Evolutionary conservation across 1,139 yeast species (phyloP).

Genomic region (Sugiyamaella castrensis): DNA sequence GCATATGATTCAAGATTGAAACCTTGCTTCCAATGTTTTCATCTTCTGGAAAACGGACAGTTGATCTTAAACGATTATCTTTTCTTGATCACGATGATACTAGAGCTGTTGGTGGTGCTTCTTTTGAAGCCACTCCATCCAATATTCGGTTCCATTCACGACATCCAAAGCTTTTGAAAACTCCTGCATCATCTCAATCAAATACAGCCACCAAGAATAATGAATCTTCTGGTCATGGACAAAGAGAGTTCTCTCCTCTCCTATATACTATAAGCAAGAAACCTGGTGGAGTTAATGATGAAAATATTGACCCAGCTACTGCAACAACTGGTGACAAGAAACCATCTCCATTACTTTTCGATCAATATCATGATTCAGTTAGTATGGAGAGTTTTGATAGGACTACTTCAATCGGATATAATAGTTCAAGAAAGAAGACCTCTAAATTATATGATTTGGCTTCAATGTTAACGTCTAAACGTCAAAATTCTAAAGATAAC

Average conservation of each 20-base stretch:
- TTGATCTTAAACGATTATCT: too few relatives aligned
- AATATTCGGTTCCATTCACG: constrained; percentile 2
- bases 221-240: background rate
- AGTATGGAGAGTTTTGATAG: constrained; percentile 23
- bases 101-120: constrained; percentile 1
- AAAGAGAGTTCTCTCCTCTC: constrained; percentile 25
- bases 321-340: background rate
- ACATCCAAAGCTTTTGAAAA: constrained; percentile 12
- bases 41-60: too few relatives aligned
- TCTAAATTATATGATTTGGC: constrained; percentile 2
- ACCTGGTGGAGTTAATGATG: constrained; percentile 4
- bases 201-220: background rate
- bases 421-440: constrained; percentile 2
- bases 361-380: constrained; percentile 16
- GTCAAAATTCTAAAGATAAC: constrained; percentile 12
- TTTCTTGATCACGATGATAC: background rate
- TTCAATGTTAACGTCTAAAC: constrained; percentile 10
- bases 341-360: constrained; percentile 13
- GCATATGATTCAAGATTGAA: too few relatives aligned
- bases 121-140: constrained; percentile 7
- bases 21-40: background rate
- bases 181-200: constrained; percentile 11
- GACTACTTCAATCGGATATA: constrained; percentile 9
- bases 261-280: constrained; percentile 22
- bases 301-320: background rate